These are phyloP conservation scores for Lepidium campestre DNA, from an alignment of 441 rosid genomes.

Conservation along the genomic window DNA sequence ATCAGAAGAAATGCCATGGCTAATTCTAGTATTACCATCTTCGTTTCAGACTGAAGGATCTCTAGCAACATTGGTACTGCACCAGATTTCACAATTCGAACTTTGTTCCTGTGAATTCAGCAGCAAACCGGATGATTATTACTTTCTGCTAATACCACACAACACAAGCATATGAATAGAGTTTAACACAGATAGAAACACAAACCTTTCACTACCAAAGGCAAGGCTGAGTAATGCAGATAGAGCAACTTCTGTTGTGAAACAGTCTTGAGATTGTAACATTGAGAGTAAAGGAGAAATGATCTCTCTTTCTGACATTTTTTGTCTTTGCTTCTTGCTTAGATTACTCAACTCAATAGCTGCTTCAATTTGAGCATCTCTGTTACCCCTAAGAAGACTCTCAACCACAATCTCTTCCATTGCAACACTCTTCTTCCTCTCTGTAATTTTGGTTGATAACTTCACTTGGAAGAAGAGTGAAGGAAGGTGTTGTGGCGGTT, in stretches of 20 bases:
- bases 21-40: conserved; percentile 40
- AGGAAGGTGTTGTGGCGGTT: conserved; percentile 23
- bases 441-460: conserved; percentile 16
- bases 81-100: conserved; percentile 54
- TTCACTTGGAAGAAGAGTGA: conserved; percentile 29
- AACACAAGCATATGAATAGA: neutral
- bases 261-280: conserved; percentile 54
- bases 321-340: conserved; percentile 48
- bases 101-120: conserved; percentile 62
- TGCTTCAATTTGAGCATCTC: conserved; percentile 52
- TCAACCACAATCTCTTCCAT: conserved; percentile 59
- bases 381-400: conserved; percentile 45
- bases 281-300: conserved; percentile 61
- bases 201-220: conserved; percentile 84
- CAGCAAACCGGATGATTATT: neutral
- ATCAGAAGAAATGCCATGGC: conserved; percentile 53
- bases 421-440: conserved; percentile 14
- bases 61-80: conserved; percentile 48
- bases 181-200: neutral
- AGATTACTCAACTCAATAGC: conserved; percentile 50
- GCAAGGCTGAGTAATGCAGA: conserved; percentile 72
- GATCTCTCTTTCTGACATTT: conserved; percentile 58
- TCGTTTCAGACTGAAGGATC: conserved; percentile 46
- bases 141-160: neutral
- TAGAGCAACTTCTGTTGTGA: conserved; percentile 63